Evolutionary conservation across 768 basidiomycete genomes (phyloP).

Genomic region (Lentinula sp.): DNA sequence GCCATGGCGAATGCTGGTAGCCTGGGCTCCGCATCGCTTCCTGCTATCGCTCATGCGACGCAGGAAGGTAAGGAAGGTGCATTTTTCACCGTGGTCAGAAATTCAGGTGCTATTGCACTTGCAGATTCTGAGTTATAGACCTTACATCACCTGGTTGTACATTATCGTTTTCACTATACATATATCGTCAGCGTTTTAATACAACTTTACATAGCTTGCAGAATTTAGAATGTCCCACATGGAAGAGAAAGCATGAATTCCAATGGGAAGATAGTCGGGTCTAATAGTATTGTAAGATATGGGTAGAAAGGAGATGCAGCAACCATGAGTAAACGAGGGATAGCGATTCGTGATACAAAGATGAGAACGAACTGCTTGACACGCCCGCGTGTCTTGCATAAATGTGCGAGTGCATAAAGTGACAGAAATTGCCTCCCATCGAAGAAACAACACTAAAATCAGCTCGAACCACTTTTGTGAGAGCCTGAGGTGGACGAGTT

Average conservation of each 20-base stretch:
- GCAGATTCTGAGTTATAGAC: constrained; percentile 13
- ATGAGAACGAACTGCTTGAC: neutral
- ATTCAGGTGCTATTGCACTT: constrained; percentile 42
- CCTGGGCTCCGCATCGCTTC: constrained; percentile 45
- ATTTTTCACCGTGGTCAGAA: constrained; percentile 50
- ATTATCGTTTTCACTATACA: too few species aligned
- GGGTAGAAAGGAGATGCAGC: neutral
- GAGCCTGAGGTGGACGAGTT: neutral
- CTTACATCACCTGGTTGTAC: too few species aligned
- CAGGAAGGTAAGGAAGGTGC: constrained; percentile 31
- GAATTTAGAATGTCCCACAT: too few species aligned
- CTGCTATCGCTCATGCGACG: constrained; percentile 34
- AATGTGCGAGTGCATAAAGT: neutral
- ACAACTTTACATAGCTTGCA: too few species aligned
- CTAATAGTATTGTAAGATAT: neutral
- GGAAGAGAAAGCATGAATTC: too few species aligned
- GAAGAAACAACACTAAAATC: neutral
- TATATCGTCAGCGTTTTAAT: too few species aligned
- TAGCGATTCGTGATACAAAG: neutral
- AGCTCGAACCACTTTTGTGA: neutral
- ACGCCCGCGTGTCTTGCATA: neutral
- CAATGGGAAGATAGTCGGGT: neutral
- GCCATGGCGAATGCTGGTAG: constrained; percentile 49
- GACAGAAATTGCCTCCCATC: neutral
- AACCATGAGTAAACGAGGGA: neutral